These are phyloP conservation scores for Trichosanthes truncata DNA, from an alignment of 306 rosid genomes.

Conservation along the genomic window DNA sequence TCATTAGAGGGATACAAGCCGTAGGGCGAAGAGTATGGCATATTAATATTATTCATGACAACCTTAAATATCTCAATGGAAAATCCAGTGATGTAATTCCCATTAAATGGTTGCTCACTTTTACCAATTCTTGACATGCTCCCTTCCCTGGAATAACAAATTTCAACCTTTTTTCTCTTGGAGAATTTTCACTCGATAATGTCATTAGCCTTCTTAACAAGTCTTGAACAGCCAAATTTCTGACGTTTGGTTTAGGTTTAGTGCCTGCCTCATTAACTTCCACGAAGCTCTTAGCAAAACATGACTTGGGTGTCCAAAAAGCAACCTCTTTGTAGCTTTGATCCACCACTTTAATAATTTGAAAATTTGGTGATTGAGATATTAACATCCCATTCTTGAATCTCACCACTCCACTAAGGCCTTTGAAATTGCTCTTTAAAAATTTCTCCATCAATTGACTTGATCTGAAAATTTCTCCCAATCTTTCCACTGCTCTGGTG, in stretches of 20 bases:
- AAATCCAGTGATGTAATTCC: constrained; percentile 25
- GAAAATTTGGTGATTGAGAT: constrained; percentile 15
- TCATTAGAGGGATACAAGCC: constrained; percentile 24
- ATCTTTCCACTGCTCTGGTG: constrained; percentile 16
- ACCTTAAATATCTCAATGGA: constrained; percentile 43
- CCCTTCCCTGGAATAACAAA: constrained; percentile 36
- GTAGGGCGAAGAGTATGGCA: constrained; percentile 21
- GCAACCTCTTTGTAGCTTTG: constrained; percentile 36
- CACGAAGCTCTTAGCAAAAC: constrained; percentile 22
- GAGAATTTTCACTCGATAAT: too few species aligned
- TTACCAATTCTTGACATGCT: constrained; percentile 41
- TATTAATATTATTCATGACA: constrained; percentile 1
- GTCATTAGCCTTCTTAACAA: not conserved
- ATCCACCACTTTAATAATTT: constrained; percentile 43
- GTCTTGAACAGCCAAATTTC: not conserved
- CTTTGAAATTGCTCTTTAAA: constrained; percentile 25
- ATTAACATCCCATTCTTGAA: constrained; percentile 18
- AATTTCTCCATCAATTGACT: constrained; percentile 9
- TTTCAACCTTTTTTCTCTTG: constrained; percentile 10
- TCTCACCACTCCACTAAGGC: constrained; percentile 34
- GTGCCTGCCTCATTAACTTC: not conserved
- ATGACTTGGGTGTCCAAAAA: constrained; percentile 38
- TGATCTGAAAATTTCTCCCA: constrained; percentile 12
- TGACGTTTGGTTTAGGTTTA: not conserved
- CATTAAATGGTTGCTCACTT: constrained; percentile 16